phyloP scores from a whole-genome alignment of 441 rosid genomes.

The Macaranga tanarius region DNA sequence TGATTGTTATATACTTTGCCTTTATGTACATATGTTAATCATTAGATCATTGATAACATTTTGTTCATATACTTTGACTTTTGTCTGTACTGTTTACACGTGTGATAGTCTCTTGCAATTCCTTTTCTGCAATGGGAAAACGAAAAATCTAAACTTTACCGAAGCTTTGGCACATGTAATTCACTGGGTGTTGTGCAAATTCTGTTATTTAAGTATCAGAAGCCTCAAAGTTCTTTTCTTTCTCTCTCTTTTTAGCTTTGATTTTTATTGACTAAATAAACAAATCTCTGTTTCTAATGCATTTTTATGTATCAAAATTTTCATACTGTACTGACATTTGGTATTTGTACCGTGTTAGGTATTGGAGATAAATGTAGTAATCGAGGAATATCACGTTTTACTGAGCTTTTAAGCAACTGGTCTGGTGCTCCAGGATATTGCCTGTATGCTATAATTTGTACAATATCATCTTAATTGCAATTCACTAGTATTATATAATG shows the following conservation, averaged over 20 bases:
- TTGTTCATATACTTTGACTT: too few relatives aligned
- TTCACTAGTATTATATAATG: background rate
- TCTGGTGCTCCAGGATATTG: slow-evolving; percentile 74
- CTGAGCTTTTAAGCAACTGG: slow-evolving; percentile 61
- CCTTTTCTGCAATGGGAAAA: background rate
- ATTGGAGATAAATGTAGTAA: slow-evolving; percentile 65
- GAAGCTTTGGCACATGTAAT: background rate
- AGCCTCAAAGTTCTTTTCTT: background rate
- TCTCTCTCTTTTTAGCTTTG: background rate
- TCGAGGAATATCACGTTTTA: slow-evolving; percentile 54
- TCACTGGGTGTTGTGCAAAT: background rate
- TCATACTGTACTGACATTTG: background rate
- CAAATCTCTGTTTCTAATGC: background rate
- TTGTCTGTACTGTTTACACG: background rate
- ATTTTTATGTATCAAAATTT: background rate
- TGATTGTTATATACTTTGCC: too few relatives aligned
- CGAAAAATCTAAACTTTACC: background rate
- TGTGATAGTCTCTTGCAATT: background rate
- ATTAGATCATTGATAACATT: background rate
- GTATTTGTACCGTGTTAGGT: slow-evolving; percentile 40
- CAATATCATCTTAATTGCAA: background rate
- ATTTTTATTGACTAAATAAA: background rate
- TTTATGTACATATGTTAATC: background rate
- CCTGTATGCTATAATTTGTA: slow-evolving; percentile 48
- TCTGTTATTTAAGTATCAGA: background rate